A percentile compares a stretch with the other conserved stretches of the same genome.
Evolutionary conservation across 441 rosid species (phyloP).

Genomic region (Syzygium malaccense): DNA sequence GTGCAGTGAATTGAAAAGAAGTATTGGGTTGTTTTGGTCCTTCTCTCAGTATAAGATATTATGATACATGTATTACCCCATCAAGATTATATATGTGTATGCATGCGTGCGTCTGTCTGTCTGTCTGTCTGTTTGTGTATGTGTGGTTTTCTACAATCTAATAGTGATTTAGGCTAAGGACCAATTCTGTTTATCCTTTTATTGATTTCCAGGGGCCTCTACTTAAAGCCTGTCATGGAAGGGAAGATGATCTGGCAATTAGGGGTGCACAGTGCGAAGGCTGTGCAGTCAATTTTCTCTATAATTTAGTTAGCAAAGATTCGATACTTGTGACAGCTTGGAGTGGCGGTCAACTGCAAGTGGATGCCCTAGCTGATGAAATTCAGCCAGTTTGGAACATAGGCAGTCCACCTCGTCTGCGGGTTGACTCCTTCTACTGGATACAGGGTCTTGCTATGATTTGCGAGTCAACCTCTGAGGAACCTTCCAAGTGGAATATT

Average conservation of each 20-base stretch:
- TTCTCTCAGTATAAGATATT: not conserved
- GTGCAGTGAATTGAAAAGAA: not conserved
- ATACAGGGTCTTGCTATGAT: slow-evolving; percentile 86
- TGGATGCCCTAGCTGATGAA: slow-evolving; percentile 95
- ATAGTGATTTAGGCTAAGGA: not conserved
- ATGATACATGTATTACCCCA: not conserved
- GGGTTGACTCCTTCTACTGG: slow-evolving; percentile 44
- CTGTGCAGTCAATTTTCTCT: slow-evolving; percentile 72
- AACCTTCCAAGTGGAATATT: slow-evolving; percentile 41
- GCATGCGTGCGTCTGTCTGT: not conserved
- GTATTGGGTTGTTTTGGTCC: not conserved
- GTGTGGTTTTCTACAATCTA: not conserved
- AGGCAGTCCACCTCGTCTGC: slow-evolving; percentile 69
- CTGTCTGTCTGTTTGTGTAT: not conserved
- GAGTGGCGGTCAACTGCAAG: slow-evolving; percentile 93
- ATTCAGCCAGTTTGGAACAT: slow-evolving; percentile 88
- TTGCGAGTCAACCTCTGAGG: slow-evolving; percentile 51
- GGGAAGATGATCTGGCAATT: slow-evolving; percentile 44
- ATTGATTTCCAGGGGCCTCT: slow-evolving; percentile 66
- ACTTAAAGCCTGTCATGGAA: slow-evolving; percentile 43
- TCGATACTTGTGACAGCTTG: slow-evolving; percentile 87
- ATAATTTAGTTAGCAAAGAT: slow-evolving; percentile 82
- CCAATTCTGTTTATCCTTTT: not conserved
- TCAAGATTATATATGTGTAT: not conserved
- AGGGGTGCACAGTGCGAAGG: slow-evolving; percentile 72